phyloP scores from a whole-genome alignment of 78 protist genomes.

The Dictyostelium capitatum region DNA sequence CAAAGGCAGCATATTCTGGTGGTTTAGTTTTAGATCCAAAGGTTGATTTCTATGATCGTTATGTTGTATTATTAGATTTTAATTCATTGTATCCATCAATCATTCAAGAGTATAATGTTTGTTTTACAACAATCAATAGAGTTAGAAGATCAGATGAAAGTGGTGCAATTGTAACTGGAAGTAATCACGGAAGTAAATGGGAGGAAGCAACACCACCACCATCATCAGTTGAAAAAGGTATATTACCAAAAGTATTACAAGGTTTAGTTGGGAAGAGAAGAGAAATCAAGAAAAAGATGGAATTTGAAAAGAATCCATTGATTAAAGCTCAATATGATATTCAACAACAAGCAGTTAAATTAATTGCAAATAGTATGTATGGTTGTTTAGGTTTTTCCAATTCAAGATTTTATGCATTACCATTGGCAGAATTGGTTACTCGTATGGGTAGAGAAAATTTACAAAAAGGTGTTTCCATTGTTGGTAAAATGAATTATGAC shows the following conservation, averaged over 20 bases:
- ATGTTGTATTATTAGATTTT: constrained; percentile 98
- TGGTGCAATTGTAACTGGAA: too few species aligned
- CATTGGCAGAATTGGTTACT: constrained; percentile 98
- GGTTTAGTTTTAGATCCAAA: constrained; percentile 98
- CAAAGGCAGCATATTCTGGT: constrained; percentile 83
- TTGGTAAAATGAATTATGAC: constrained; percentile 60
- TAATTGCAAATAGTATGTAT: constrained; percentile 98
- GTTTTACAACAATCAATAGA: constrained; percentile 97
- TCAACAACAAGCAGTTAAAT: constrained; percentile 84
- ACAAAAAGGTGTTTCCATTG: constrained; percentile 71
- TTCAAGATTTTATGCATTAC: constrained; percentile 97
- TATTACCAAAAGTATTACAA: constrained; percentile 91
- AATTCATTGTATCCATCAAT: constrained; percentile 99
- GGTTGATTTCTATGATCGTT: constrained; percentile 95
- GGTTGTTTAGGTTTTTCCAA: constrained; percentile 98
- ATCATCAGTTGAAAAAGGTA: constrained; percentile 62
- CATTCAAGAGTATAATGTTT: constrained; percentile 98
- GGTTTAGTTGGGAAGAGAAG: constrained; percentile 65
- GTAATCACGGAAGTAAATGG: constrained; percentile 30
- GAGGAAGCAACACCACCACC: constrained; percentile 69
- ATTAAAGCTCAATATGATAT: constrained; percentile 83
- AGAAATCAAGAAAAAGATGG: constrained; percentile 85
- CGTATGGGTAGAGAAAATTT: constrained; percentile 95
- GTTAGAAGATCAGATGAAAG: not conserved
- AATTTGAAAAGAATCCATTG: constrained; percentile 20